Evolutionary conservation across 2,329 filamentous ascomycete species (phyloP).

Genomic region (Penicillium capsulatum): DNA sequence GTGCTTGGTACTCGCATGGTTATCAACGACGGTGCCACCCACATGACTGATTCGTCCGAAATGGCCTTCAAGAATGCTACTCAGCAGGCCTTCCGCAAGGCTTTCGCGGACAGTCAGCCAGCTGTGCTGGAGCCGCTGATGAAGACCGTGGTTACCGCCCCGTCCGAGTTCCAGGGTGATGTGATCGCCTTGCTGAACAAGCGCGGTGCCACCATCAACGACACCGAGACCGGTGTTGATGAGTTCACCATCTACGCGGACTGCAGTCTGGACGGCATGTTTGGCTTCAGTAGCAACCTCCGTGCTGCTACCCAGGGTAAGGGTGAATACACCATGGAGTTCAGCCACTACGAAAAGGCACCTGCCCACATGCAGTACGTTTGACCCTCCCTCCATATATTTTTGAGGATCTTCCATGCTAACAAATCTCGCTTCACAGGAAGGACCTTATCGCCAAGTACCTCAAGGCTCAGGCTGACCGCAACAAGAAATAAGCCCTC

Average conservation of each 20-base stretch:
- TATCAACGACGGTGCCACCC: slow-evolving; percentile 91
- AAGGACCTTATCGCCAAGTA: slow-evolving; percentile 66
- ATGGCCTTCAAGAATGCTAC: slow-evolving; percentile 93
- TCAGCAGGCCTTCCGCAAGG: slow-evolving; percentile 93
- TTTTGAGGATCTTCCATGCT: slow-evolving; percentile 5
- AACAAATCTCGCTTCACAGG: slow-evolving; percentile 28
- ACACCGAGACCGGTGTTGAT: slow-evolving; percentile 88
- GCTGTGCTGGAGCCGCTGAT: slow-evolving; percentile 91
- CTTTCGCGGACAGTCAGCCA: slow-evolving; percentile 75
- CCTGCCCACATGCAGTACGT: slow-evolving; percentile 84
- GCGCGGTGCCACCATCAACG: slow-evolving; percentile 88
- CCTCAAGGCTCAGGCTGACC: slow-evolving; percentile 62
- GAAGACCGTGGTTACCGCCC: slow-evolving; percentile 96
- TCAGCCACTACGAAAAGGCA: slow-evolving; percentile 88
- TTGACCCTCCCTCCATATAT: background rate
- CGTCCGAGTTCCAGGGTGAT: slow-evolving; percentile 95
- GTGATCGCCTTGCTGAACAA: slow-evolving; percentile 96
- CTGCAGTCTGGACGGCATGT: slow-evolving; percentile 95
- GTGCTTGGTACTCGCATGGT: slow-evolving; percentile 89
- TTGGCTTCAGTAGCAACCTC: slow-evolving; percentile 88
- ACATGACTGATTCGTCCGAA: slow-evolving; percentile 97
- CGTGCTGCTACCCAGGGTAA: slow-evolving; percentile 95
- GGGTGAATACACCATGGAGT: slow-evolving; percentile 98
- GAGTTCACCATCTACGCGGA: slow-evolving; percentile 92
- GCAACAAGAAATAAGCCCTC: slow-evolving; percentile 54